Evolutionary conservation across 805 yeast species (phyloP).

Genomic region (Cyberlindnera maclurae): DNA sequence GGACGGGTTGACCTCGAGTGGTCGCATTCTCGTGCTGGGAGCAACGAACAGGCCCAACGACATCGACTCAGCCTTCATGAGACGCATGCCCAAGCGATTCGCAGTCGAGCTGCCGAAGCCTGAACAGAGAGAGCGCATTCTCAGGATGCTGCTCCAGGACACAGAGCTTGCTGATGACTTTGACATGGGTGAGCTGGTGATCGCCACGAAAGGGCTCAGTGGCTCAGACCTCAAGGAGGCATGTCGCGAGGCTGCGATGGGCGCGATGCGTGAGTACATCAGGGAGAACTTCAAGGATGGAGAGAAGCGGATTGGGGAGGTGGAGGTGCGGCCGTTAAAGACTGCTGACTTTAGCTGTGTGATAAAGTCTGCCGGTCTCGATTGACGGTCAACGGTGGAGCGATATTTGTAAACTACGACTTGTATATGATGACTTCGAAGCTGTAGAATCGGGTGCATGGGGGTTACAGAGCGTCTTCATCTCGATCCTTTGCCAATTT

Average conservation of each 20-base stretch:
- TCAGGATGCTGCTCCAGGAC: conserved; percentile 59
- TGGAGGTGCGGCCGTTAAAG: conserved; percentile 51
- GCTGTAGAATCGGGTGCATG: too few species aligned
- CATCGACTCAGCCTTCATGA: conserved; percentile 84
- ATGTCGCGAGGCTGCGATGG: conserved; percentile 89
- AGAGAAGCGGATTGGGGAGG: conserved; percentile 27
- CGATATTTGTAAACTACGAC: too few species aligned
- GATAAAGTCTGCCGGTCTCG: conserved; percentile 2
- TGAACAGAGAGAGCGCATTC: conserved; percentile 61
- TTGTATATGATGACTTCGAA: too few species aligned
- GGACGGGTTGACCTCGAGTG: conserved; percentile 83
- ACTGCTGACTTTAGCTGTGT: conserved; percentile 45
- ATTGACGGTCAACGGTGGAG: neutral
- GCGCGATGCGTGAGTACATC: conserved; percentile 82
- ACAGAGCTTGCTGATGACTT: conserved; percentile 54
- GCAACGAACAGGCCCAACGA: conserved; percentile 92
- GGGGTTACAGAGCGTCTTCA: too few species aligned
- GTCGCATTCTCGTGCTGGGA: conserved; percentile 81
- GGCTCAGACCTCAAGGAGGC: conserved; percentile 90
- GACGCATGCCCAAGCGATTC: conserved; percentile 90
- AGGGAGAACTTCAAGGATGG: conserved; percentile 37
- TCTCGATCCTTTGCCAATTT: too few species aligned
- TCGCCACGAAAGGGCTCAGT: conserved; percentile 64
- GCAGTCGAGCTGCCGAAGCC: conserved; percentile 66
- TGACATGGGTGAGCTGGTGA: conserved; percentile 53